A percentile compares a stretch with the other conserved stretches of the same genome.
phyloP scores from a whole-genome alignment of 805 yeast genomes.

The Schizosaccharomyces lindneri region DNA sequence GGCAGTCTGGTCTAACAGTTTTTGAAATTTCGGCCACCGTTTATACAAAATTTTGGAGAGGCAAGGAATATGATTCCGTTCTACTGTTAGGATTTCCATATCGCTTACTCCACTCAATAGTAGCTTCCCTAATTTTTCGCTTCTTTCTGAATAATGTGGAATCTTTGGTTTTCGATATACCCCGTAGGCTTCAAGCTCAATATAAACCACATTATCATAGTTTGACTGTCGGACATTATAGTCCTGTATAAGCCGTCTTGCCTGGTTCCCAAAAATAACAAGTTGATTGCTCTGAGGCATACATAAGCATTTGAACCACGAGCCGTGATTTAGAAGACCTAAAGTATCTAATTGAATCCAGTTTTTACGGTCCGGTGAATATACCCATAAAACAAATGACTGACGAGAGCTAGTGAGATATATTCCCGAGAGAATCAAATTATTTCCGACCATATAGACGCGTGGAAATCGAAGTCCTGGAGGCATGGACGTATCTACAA shows the following conservation, averaged over 20 bases:
- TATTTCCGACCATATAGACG: not conserved
- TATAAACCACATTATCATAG: not conserved
- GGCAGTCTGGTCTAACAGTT: not conserved
- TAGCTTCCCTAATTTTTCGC: not conserved
- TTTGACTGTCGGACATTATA: not conserved
- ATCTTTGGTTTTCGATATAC: not conserved
- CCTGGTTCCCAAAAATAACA: not conserved
- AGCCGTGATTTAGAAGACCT: not conserved
- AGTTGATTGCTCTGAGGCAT: not conserved
- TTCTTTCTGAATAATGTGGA: not conserved
- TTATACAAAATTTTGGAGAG: not conserved
- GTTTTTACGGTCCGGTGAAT: not conserved
- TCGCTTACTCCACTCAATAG: not conserved
- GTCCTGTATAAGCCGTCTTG: not conserved
- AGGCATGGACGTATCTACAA: not conserved
- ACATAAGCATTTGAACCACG: not conserved
- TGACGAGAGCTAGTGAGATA: not conserved
- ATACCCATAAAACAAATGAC: not conserved
- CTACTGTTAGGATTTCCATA: slow-evolving; percentile 3
- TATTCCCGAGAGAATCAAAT: not conserved
- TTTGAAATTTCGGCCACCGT: slow-evolving; percentile 1
- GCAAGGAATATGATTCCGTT: not conserved
- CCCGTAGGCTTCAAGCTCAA: slow-evolving; percentile 1
- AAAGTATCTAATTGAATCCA: not conserved
- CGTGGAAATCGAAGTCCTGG: slow-evolving; percentile 3